Percentiles rank a stretch among this genome's conserved stretches.
Conservation (phyloP, 2,329 filamentous ascomycete genomes). For the Colletotrichum sp. region DNA sequence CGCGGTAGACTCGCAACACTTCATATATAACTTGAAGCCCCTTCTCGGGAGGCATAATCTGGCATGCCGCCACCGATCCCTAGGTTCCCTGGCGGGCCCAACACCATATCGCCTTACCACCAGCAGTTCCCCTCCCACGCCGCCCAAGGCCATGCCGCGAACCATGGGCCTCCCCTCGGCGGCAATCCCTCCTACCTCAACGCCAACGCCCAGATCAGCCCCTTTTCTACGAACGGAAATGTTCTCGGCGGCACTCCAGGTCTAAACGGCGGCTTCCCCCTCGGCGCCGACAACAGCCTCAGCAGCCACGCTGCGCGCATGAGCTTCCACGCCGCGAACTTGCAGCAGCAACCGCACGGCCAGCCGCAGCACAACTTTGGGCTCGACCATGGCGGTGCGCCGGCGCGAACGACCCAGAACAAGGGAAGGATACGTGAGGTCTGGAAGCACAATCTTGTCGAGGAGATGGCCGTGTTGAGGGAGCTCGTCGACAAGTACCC, state of each 20-base stretch:
- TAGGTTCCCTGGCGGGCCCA: constrained; percentile 53
- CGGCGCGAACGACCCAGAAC: constrained; percentile 63
- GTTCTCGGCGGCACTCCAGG: constrained; percentile 63
- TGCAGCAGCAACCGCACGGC: constrained; percentile 60
- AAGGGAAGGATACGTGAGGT: constrained; percentile 92
- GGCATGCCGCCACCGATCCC: constrained; percentile 47
- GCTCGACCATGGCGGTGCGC: constrained; percentile 22
- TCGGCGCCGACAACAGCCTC: constrained; percentile 72
- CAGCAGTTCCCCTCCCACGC: constrained; percentile 60
- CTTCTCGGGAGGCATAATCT: constrained; percentile 15
- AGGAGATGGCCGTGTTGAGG: constrained; percentile 87
- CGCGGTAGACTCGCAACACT: neutral
- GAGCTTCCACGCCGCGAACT: constrained; percentile 77
- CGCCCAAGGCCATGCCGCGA: constrained; percentile 51
- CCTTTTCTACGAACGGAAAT: constrained; percentile 65
- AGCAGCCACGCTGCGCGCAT: constrained; percentile 88
- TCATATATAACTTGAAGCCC: neutral
- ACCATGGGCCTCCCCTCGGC: constrained; percentile 59
- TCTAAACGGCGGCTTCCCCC: constrained; percentile 59
- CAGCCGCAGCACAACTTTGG: constrained; percentile 35
- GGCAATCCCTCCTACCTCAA: constrained; percentile 75
- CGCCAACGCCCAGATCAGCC: constrained; percentile 70
- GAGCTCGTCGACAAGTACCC: constrained; percentile 88
- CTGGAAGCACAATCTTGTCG: constrained; percentile 89
- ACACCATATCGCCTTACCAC: constrained; percentile 45